Evolutionary conservation across 1,284 basidiomycete species (phyloP).

Genomic region (Trichosporon sp.): DNA sequence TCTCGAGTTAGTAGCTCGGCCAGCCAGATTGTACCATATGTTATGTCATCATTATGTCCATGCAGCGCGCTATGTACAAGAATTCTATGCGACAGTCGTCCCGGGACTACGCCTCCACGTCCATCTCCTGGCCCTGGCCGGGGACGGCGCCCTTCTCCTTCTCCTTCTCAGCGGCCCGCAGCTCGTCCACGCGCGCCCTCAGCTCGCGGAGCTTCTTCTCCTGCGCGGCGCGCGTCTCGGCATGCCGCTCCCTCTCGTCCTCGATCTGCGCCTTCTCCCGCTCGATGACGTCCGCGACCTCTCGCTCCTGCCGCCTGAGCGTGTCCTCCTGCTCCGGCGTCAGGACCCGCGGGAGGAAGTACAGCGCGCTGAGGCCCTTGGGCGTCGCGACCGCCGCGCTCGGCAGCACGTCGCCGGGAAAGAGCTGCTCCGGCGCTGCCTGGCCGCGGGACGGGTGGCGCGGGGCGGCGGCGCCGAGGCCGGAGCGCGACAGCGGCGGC

Average conservation of each 20-base stretch:
- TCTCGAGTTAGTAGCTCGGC: neutral
- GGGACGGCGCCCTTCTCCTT: conserved; percentile 11
- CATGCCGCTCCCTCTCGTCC: conserved; percentile 28
- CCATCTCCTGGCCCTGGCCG: conserved; percentile 10
- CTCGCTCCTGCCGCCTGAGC: conserved; percentile 28
- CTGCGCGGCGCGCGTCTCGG: conserved; percentile 28
- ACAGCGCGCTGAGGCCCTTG: conserved; percentile 32
- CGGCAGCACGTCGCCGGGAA: conserved; percentile 37
- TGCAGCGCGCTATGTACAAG: neutral
- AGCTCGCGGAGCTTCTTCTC: conserved; percentile 22
- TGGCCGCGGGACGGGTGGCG: neutral
- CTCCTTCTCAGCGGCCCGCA: conserved; percentile 29
- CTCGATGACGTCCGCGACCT: conserved; percentile 17
- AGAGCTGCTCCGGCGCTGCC: conserved; percentile 19
- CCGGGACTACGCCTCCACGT: conserved; percentile 4
- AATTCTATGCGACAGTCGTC: no score
- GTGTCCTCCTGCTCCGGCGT: conserved; percentile 37
- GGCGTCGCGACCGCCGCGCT: conserved; percentile 31
- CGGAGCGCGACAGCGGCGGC: conserved; percentile 12
- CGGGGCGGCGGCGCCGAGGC: neutral
- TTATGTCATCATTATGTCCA: neutral
- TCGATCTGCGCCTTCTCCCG: conserved; percentile 28
- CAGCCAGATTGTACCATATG: neutral
- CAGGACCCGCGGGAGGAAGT: conserved; percentile 44
- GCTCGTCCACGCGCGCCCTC: conserved; percentile 22